A percentile compares a stretch with the other conserved stretches of the same genome.
These are phyloP conservation scores for Leishmania mexicana DNA, from an alignment of 208 protist species.

Conservation along the genomic window DNA sequence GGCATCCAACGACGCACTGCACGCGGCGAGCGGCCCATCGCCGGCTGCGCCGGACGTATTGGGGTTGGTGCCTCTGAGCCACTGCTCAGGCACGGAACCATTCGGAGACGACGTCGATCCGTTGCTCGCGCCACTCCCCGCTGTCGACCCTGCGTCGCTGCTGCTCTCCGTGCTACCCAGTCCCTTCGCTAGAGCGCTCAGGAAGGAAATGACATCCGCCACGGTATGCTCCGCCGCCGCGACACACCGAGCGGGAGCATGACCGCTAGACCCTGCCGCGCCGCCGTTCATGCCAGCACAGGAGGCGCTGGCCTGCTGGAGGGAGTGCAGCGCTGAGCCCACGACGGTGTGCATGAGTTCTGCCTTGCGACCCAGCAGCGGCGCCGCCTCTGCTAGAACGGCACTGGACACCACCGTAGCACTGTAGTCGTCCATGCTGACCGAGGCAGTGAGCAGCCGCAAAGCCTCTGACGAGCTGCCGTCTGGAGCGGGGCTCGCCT, in stretches of 20 bases:
- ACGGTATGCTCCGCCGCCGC: slow-evolving; percentile 28
- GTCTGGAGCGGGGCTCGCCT: background rate
- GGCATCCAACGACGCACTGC: background rate
- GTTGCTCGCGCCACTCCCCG: background rate
- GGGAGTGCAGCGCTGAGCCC: slow-evolving; percentile 18
- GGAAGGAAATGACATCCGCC: slow-evolving; percentile 55
- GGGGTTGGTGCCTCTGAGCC: slow-evolving; percentile 7
- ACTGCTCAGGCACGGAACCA: background rate
- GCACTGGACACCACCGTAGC: background rate
- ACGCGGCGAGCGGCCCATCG: background rate
- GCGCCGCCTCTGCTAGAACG: slow-evolving; percentile 18
- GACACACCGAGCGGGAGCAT: background rate
- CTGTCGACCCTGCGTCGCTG: background rate
- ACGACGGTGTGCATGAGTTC: slow-evolving; percentile 27
- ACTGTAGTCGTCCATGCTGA: background rate
- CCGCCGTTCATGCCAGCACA: background rate
- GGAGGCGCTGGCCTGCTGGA: slow-evolving; percentile 22
- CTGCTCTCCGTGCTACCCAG: slow-evolving; percentile 7
- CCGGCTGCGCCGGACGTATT: slow-evolving; percentile 3
- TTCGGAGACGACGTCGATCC: background rate
- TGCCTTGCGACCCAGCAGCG: slow-evolving; percentile 28
- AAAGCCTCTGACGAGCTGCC: slow-evolving; percentile 9
- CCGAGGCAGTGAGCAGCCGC: slow-evolving; percentile 4
- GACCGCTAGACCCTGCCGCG: background rate
- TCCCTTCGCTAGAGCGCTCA: slow-evolving; percentile 56